Evolutionary conservation across 2,329 filamentous ascomycete genomes (phyloP).

Genomic region (Aspergillus calidoustus): DNA sequence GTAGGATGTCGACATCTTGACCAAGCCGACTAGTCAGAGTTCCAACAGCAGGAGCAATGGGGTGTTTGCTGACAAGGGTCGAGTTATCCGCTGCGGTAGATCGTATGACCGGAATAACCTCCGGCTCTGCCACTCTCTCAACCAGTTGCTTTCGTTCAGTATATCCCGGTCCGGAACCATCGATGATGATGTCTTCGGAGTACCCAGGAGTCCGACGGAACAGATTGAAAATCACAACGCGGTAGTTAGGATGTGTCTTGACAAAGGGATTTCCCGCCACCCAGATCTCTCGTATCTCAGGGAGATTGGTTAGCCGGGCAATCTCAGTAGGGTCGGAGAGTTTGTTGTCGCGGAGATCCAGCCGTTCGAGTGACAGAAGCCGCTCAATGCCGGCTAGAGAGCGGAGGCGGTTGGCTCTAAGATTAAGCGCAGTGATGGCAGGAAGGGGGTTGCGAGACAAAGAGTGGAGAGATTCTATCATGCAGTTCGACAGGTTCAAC

Average conservation of each 20-base stretch:
- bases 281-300: slow-evolving; percentile 90
- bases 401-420: slow-evolving; percentile 83
- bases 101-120: slow-evolving; percentile 78
- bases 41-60: slow-evolving; percentile 34
- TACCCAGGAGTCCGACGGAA: slow-evolving; percentile 91
- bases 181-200: slow-evolving; percentile 86
- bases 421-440: slow-evolving; percentile 89
- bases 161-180: slow-evolving; percentile 81
- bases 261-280: slow-evolving; percentile 91
- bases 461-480: slow-evolving; percentile 94
- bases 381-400: slow-evolving; percentile 91
- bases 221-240: slow-evolving; percentile 91
- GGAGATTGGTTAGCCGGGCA: slow-evolving; percentile 85
- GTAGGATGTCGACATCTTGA: slow-evolving; percentile 21
- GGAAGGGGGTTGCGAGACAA: slow-evolving; percentile 81
- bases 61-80: slow-evolving; percentile 70
- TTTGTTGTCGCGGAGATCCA: slow-evolving; percentile 89
- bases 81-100: slow-evolving; percentile 66
- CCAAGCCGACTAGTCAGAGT: slow-evolving; percentile 2
- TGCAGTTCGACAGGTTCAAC: slow-evolving; percentile 92
- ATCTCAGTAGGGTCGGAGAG: slow-evolving; percentile 90
- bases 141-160: slow-evolving; percentile 82
- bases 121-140: slow-evolving; percentile 76
- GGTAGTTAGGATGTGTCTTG: slow-evolving; percentile 81
- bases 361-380: slow-evolving; percentile 81